phyloP scores from a whole-genome alignment of 768 basidiomycete genomes.

The Mycena leptocephala region DNA sequence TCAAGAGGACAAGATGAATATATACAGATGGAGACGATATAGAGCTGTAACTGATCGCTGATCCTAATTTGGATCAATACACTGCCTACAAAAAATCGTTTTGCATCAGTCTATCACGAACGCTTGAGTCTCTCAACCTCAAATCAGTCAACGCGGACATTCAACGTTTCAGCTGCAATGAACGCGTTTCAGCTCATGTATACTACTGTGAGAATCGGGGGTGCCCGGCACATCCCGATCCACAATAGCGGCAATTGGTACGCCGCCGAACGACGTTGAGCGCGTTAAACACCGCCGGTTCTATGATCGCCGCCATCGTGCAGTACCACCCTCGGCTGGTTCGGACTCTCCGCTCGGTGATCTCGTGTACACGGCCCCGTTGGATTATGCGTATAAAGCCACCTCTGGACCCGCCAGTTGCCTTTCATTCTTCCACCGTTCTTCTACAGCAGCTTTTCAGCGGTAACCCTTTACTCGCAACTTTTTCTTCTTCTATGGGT shows the following conservation, averaged over 20 bases:
- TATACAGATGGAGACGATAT: not conserved
- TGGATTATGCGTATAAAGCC: conserved; percentile 6
- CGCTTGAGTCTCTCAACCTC: too few relatives aligned
- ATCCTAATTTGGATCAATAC: too few relatives aligned
- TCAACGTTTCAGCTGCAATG: not conserved
- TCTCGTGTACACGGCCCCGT: not conserved
- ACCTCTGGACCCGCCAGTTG: not conserved
- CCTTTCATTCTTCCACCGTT: conserved; percentile 12
- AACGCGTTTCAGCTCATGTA: not conserved
- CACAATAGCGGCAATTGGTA: too few relatives aligned
- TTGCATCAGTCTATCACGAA: too few relatives aligned
- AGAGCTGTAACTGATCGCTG: too few relatives aligned
- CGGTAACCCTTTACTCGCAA: too few relatives aligned
- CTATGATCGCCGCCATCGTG: not conserved
- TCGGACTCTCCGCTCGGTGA: not conserved
- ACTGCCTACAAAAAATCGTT: too few relatives aligned
- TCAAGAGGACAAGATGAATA: conserved; percentile 23
- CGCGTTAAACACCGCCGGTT: too few relatives aligned
- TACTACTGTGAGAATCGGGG: too few relatives aligned
- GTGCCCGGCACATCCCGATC: too few relatives aligned
- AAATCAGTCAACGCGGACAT: not conserved
- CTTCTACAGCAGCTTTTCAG: too few relatives aligned
- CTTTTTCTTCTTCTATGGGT: conserved; percentile 46
- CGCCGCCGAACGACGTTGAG: too few relatives aligned
- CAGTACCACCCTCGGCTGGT: not conserved